Conservation (phyloP, 768 basidiomycete genomes). For the Tephrocybe sp. region DNA sequence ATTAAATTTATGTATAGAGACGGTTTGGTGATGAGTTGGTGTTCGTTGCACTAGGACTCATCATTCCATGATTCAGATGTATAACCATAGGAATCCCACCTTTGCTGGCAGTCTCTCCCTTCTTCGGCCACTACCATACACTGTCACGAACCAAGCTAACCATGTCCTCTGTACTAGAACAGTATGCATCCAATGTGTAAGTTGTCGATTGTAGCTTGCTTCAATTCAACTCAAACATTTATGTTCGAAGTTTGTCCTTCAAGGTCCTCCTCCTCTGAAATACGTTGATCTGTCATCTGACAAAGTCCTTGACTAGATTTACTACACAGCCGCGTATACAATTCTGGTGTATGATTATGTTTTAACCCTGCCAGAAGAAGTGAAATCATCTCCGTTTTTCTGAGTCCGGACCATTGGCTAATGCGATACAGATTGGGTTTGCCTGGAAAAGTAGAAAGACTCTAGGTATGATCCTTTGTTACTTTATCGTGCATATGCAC, state of each 20-base stretch:
- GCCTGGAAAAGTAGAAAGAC: slow-evolving; percentile 16
- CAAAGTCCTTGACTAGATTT: not conserved
- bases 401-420: not conserved
- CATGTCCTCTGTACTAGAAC: too few relatives aligned
- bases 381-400: not conserved
- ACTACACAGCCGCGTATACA: slow-evolving; percentile 12
- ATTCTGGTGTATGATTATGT: slow-evolving; percentile 18
- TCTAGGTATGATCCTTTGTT: slow-evolving; percentile 1
- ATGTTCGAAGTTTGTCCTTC: not conserved
- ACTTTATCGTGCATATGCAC: too few relatives aligned
- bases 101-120: too few relatives aligned
- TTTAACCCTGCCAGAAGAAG: slow-evolving; percentile 19
- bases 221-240: not conserved
- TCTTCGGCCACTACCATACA: too few relatives aligned
- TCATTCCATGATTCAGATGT: too few relatives aligned
- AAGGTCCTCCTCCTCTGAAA: not conserved
- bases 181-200: slow-evolving; percentile 1
- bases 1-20: too few relatives aligned
- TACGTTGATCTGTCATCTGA: not conserved
- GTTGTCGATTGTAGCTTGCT: not conserved
- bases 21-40: too few relatives aligned
- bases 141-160: too few relatives aligned
- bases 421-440: slow-evolving; percentile 16
- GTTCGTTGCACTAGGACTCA: too few relatives aligned
- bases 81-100: too few relatives aligned